Evolutionary conservation across 2,329 filamentous ascomycete genomes (phyloP).

Genomic region (Botrytis pseudocinerea): DNA sequence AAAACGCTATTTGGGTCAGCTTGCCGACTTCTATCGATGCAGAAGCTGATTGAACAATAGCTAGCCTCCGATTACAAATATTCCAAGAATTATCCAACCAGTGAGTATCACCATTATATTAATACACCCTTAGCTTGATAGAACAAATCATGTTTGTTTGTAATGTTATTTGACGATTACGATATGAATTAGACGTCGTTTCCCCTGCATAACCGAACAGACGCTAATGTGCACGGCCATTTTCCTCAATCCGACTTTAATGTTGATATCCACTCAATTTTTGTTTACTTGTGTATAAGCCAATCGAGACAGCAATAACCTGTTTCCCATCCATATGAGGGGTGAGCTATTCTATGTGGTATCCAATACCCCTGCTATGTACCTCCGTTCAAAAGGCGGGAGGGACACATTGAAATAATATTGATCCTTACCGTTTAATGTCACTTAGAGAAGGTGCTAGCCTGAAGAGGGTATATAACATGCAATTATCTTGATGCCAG

Average conservation of each 20-base stretch:
- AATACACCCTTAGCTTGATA: neutral
- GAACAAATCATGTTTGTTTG: neutral
- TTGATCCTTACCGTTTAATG: neutral
- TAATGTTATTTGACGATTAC: neutral
- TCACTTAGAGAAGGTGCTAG: neutral
- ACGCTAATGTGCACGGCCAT: neutral
- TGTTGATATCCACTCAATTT: neutral
- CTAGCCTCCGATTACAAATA: neutral
- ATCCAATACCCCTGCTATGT: neutral
- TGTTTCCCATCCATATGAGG: neutral
- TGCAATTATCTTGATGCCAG: too few species aligned
- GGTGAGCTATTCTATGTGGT: neutral
- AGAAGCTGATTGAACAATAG: neutral
- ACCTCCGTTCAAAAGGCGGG: too few species aligned
- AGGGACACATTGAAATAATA: neutral
- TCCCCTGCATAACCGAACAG: conserved; percentile 2
- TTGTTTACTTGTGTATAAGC: neutral
- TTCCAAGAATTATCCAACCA: neutral
- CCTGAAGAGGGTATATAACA: too few species aligned
- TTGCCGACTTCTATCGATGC: neutral
- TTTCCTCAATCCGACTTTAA: neutral
- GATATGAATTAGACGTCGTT: neutral
- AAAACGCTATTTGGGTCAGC: neutral
- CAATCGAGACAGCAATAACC: neutral
- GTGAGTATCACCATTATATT: neutral